Evolutionary conservation across 2,329 filamentous ascomycete genomes (phyloP), one percentile per base, ranked within the genome.

Genomic region (Rhinocladiella mackenziei): DNA sequence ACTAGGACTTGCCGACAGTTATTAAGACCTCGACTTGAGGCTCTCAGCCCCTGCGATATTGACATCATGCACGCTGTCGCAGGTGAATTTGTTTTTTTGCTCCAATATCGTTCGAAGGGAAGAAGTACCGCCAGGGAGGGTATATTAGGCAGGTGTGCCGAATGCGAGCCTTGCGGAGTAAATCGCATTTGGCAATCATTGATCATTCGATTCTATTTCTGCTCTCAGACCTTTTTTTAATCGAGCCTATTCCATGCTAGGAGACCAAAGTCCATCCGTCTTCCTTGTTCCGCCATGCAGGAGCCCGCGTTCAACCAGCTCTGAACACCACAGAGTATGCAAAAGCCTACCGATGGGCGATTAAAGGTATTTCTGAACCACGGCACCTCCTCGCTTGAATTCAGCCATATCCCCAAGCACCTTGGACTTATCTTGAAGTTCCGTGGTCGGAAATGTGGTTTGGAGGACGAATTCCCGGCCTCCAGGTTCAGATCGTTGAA

Each of bases 391-490:
- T 17, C 71, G 63, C 57, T 73, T 73, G 56, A 73, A 72, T 31
- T 74, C 71, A 4, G 69, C 55, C 36, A 74, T 56, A 13, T 74
- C 71, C 2, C 67, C 70, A 18, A 74, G 60, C 6, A 61, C 60
- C 17, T 62, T 60, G 4, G 61, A 58, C 62, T 76, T 75, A 55
- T 83, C 78, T 11, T 63, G 73, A 28, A 83, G 63, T 57, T 83
- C 78, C 54, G 76, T 80, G 45, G 71, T 80, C 0, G 80, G 80
- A 60, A 83, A 83, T 0, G 79, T 83, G 4, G 79, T 83, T 75
- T 81, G 80, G 47, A 83, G 63, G 3, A 74, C 76, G 65, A 76
- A 83, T 3, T 68, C 55, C 23, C 80, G 70, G 50, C 71, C 74
- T 10, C 64, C 62, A 0, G 76, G 61, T 34, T 71, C 77, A 4